Percentiles rank a stretch among this genome's conserved stretches.
Evolutionary conservation across 768 basidiomycete species (phyloP).

Genomic region (Auriscalpium microsporum): DNA sequence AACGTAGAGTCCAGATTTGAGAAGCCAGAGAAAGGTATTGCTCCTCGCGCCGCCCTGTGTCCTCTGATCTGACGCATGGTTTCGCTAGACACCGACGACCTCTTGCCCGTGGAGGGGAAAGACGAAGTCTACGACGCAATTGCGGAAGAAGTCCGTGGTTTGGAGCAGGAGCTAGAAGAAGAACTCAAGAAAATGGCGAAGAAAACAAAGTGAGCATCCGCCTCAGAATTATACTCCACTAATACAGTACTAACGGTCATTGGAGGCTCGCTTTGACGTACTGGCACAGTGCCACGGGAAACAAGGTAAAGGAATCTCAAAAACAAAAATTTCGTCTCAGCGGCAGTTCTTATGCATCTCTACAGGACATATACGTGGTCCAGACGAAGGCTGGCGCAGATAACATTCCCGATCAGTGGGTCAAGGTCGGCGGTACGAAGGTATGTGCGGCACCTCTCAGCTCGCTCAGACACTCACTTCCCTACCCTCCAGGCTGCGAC

Average conservation of each 20-base stretch:
- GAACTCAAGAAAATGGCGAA: conserved; percentile 59
- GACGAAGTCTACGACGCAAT: conserved; percentile 80
- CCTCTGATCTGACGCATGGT: neutral
- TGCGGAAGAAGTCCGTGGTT: conserved; percentile 53
- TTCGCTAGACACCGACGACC: conserved; percentile 46
- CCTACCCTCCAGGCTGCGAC: conserved; percentile 43
- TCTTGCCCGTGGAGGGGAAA: conserved; percentile 78
- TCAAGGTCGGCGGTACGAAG: conserved; percentile 73
- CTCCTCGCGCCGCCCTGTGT: neutral
- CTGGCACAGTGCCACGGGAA: conserved; percentile 77
- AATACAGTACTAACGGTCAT: conserved; percentile 13
- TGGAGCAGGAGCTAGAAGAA: conserved; percentile 68
- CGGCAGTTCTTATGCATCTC: neutral
- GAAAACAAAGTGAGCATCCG: conserved; percentile 47
- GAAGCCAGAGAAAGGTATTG: conserved; percentile 51
- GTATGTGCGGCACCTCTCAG: conserved; percentile 27
- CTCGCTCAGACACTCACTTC: neutral
- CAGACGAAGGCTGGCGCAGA: conserved; percentile 56
- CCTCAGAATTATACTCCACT: neutral
- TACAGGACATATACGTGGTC: conserved; percentile 83
- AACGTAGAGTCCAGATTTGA: conserved; percentile 68
- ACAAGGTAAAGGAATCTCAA: conserved; percentile 45
- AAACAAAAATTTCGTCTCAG: neutral
- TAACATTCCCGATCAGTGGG: conserved; percentile 77
- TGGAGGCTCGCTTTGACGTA: conserved; percentile 43